Evolutionary conservation across 2,329 filamentous ascomycete species (phyloP), one percentile per base, ranked within the genome.

Genomic region (Trichoderma brevicompactum): DNA sequence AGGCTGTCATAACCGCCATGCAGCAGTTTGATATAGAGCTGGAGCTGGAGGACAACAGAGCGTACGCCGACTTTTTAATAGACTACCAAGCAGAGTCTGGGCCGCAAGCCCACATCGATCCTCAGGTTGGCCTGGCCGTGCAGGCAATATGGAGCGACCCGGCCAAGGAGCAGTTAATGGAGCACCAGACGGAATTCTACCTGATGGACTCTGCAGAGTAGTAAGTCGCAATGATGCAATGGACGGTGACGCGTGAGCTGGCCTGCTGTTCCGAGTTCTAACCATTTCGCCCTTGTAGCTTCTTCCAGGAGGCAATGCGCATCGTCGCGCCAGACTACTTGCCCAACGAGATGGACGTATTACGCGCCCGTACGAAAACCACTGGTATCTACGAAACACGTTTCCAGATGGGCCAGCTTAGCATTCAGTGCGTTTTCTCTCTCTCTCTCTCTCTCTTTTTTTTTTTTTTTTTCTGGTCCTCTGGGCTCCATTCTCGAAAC

Each of bases 181-280:
- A 97, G 74, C 92, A 95, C 75, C 92, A 96, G 76, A 97, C 93
- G 75, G 94, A 99, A 79, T 99, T 99, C 78, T 99, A 99, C 76
- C 82, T 99, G 66, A 99, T 99, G 95, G 95, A 99, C 78, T 99
- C 95, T 28, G 95, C 95, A 60, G 93, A 94, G 81, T 99, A 99
- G 94, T 99, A 85, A 76, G 91, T 79, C 3, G 19, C 36, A 19
- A 5, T 36, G 41, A 38, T 17, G 50, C 43, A 10, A 34, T 38
- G 19, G 23, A n/a, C 28, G 23, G 41, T 10, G 15, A 46, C 52
- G 36, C 17, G 52, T 17, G 17, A 12, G 36, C 13, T 28, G n/a
- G 17, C 36, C 13, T 53, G 7, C n/a, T 36, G 4, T 34, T 52
- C 15, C 17, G 2, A 13, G n/a, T 23, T 46, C 49, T 54, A 38